Percentiles rank a stretch among this genome's conserved stretches.
Evolutionary conservation across 768 basidiomycete species (phyloP).

Genomic region (Boletus subparvulus): DNA sequence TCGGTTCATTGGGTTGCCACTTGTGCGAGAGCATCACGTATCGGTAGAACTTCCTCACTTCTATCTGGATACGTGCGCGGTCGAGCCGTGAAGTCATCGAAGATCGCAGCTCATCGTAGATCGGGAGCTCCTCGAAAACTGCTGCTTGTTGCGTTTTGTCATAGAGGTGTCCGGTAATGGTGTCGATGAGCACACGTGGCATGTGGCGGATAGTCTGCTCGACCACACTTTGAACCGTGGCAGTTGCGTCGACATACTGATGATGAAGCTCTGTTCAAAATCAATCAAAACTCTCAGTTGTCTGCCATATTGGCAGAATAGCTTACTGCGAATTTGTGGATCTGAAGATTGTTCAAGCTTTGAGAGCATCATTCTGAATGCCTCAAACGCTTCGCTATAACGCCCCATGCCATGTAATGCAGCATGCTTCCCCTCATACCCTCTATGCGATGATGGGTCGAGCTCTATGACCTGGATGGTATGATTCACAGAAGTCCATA

Average conservation of each 20-base stretch:
- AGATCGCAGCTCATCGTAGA: conserved; percentile 2
- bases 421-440: background rate
- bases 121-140: conserved; percentile 2
- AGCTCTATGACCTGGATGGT: background rate
- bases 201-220: background rate
- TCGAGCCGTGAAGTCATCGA: background rate
- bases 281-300: background rate
- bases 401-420: background rate
- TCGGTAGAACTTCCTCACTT: background rate
- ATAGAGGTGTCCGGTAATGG: background rate
- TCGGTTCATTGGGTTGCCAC: background rate
- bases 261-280: background rate
- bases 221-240: background rate
- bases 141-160: conserved; percentile 1
- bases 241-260: background rate
- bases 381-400: background rate
- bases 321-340: background rate
- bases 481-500: no score
- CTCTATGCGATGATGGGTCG: background rate
- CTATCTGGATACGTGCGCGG: background rate
- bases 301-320: background rate
- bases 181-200: conserved; percentile 5
- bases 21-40: conserved; percentile 8
- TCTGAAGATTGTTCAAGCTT: background rate
- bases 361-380: background rate